Evolutionary conservation across 1,139 yeast genomes (phyloP), one percentile per base, ranked within the genome.

Genomic region (Pneumocystis carinii): DNA sequence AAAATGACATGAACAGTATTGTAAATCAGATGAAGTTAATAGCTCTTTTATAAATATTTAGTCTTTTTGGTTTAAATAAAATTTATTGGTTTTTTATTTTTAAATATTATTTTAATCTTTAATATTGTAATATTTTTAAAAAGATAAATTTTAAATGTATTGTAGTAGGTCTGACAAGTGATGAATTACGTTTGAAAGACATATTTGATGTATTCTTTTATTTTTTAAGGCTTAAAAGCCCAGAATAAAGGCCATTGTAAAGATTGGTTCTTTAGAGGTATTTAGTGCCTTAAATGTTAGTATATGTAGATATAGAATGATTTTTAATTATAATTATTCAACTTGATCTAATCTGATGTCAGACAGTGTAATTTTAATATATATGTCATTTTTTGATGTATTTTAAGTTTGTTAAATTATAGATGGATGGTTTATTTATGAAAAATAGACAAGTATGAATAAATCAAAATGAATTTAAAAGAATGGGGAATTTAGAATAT

Each of bases 341-440:
- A 24, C 55, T 48, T 48, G 55, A 48, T 48, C 55, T 48, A 48
- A 48, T 48, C 55, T 48, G 55, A 48, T 48, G 55, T 48, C n/a
- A 24, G 29, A 12, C n/a, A 12, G 14, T 24, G 12, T 48, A 42
- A 42, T 17, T n/a, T 32, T 32, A 32, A 32, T 32, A 32, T 5
- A 4, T 32, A 32, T 5, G 7, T 32, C 29, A 7, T 8, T 5
- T 32, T 32, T 7, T 32, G 8, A 32, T 32, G 35, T 32, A 32
- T 32, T 32, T 32, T 32, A 7, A 32, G 35, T 32, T 29, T 29
- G 6, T 29, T 32, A 8, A 5, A 7, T 32, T 7, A 32, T 32
- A 32, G 7, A 32, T 32, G 7, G 35, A 5, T 32, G 35, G 35
- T 32, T 32, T 32, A 27, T 27, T 27, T 27, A 32, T 32, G 3